Conservation (phyloP, 805 yeast genomes). For the Yarrowia porcina region DNA sequence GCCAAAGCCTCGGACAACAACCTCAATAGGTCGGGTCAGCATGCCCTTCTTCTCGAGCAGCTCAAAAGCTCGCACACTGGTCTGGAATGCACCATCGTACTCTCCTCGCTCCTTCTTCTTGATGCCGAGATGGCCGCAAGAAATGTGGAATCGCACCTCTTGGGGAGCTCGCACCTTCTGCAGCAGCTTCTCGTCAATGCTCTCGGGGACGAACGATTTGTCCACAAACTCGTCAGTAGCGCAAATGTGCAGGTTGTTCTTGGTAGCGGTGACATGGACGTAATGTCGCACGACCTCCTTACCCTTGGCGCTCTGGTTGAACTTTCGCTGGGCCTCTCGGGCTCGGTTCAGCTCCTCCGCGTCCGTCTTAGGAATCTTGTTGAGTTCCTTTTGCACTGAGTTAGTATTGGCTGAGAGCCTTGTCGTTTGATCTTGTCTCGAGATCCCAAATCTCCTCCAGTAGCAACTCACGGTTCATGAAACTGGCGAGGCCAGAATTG, state of each 20-base stretch:
- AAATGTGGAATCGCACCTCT: slow-evolving; percentile 60
- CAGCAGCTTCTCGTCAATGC: slow-evolving; percentile 25
- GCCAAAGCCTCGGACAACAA: slow-evolving; percentile 78
- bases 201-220: slow-evolving; percentile 2
- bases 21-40: slow-evolving; percentile 62
- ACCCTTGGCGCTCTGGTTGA: slow-evolving; percentile 23
- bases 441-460: too few relatives aligned
- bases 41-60: slow-evolving; percentile 61
- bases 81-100: slow-evolving; percentile 89
- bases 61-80: slow-evolving; percentile 68
- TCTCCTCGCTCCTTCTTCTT: slow-evolving; percentile 86
- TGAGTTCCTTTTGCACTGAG: slow-evolving; percentile 21
- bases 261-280: slow-evolving; percentile 11
- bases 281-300: slow-evolving; percentile 21
- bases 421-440: too few relatives aligned
- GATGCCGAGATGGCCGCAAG: slow-evolving; percentile 87
- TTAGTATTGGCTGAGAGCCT: neutral
- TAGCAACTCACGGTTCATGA: slow-evolving; percentile 20
- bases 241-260: slow-evolving; percentile 20
- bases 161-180: slow-evolving; percentile 76
- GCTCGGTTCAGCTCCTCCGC: slow-evolving; percentile 13
- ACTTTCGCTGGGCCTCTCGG: slow-evolving; percentile 15
- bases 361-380: slow-evolving; percentile 22
- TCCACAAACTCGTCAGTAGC: slow-evolving; percentile 24
- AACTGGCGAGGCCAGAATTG: slow-evolving; percentile 17